Conservation (phyloP, 2,329 filamentous ascomycete species). For the Fusarium chaquense region DNA sequence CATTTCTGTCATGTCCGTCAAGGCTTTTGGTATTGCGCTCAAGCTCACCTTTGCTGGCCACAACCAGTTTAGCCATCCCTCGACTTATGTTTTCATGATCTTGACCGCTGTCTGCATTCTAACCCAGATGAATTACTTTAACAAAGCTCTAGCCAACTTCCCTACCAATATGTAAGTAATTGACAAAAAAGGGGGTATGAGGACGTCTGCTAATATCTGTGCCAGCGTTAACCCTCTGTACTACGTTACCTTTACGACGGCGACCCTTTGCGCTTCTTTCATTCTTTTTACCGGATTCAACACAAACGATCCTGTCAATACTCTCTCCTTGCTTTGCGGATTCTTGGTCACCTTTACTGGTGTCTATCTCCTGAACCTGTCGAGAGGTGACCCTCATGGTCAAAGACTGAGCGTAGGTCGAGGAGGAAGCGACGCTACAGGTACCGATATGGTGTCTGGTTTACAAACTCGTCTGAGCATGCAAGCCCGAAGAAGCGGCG, state of each 20-base stretch:
- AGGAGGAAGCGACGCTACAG: slow-evolving; percentile 78
- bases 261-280: slow-evolving; percentile 92
- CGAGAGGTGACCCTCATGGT: slow-evolving; percentile 88
- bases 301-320: slow-evolving; percentile 91
- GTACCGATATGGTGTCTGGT: slow-evolving; percentile 90
- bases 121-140: slow-evolving; percentile 99
- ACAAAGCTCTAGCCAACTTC: slow-evolving; percentile 97
- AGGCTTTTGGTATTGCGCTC: slow-evolving; percentile 96
- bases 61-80: slow-evolving; percentile 95
- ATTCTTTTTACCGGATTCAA: slow-evolving; percentile 98
- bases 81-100: slow-evolving; percentile 97
- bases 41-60: slow-evolving; percentile 93
- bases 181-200: too few relatives aligned
- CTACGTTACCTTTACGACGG: slow-evolving; percentile 97
- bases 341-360: slow-evolving; percentile 96
- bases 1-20: slow-evolving; percentile 98
- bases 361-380: slow-evolving; percentile 96
- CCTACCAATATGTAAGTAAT: slow-evolving; percentile 90
- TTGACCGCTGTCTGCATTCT: slow-evolving; percentile 93
- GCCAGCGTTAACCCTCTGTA: slow-evolving; percentile 91
- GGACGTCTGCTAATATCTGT: slow-evolving; percentile 6
- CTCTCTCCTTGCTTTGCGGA: slow-evolving; percentile 89
- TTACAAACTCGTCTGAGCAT: slow-evolving; percentile 93
- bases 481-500: slow-evolving; percentile 84
- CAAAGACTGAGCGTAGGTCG: slow-evolving; percentile 72